A percentile compares a stretch with the other conserved stretches of the same genome.
Conservation (phyloP, 2,329 filamentous ascomycete species). For the Fusarium mundagurra region DNA sequence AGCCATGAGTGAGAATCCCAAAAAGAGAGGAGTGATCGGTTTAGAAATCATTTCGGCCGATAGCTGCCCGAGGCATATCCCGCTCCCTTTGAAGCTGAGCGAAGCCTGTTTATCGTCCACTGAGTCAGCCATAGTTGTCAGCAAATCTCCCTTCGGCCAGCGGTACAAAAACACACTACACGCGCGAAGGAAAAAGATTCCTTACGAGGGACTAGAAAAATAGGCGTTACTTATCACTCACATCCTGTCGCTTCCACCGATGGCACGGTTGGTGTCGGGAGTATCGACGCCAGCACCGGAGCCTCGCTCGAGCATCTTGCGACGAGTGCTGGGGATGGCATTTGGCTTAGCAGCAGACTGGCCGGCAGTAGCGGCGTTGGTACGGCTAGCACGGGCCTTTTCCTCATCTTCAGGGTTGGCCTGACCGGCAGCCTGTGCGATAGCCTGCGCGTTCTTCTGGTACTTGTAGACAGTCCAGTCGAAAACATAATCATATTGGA, state of each 20-base stretch:
- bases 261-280: slow-evolving; percentile 77
- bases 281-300: slow-evolving; percentile 68
- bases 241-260: slow-evolving; percentile 91
- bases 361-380: slow-evolving; percentile 71
- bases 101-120: slow-evolving; percentile 86
- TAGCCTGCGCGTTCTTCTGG: slow-evolving; percentile 98
- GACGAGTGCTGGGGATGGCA: slow-evolving; percentile 79
- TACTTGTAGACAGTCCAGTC: slow-evolving; percentile 99
- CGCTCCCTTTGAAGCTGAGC: slow-evolving; percentile 80
- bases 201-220: slow-evolving; percentile 78
- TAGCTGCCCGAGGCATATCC: slow-evolving; percentile 55
- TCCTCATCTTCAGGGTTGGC: slow-evolving; percentile 78
- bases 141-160: slow-evolving; percentile 77
- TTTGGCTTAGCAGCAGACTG: slow-evolving; percentile 74
- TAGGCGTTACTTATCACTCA: slow-evolving; percentile 76
- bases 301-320: slow-evolving; percentile 82
- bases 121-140: slow-evolving; percentile 83
- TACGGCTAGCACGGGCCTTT: slow-evolving; percentile 75
- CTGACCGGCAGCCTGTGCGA: slow-evolving; percentile 80
- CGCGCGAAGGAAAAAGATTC: slow-evolving; percentile 82
- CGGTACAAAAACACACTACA: slow-evolving; percentile 76
- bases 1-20: slow-evolving; percentile 30
- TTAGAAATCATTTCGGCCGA: slow-evolving; percentile 48
- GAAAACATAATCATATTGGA: slow-evolving; percentile 99
- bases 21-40: slow-evolving; percentile 25